These are phyloP conservation scores for Saccharomycopsis sp. DNA, from an alignment of 805 yeast genomes.

Conservation along the genomic window DNA sequence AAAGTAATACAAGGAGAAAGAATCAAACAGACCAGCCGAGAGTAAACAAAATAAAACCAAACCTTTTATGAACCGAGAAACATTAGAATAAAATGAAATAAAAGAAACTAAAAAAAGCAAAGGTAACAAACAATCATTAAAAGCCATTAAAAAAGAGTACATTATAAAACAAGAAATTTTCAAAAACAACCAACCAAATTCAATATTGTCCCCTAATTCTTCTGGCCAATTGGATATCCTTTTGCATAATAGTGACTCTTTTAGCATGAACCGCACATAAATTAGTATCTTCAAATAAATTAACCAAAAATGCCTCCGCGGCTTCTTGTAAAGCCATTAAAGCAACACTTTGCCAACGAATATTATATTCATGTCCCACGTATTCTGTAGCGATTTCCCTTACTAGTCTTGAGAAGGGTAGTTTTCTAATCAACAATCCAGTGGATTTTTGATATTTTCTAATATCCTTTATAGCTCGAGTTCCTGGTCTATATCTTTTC, in stretches of 20 bases:
- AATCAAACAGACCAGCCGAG: too few relatives aligned
- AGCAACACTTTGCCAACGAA: slow-evolving; percentile 75
- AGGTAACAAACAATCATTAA: background rate
- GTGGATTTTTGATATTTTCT: slow-evolving; percentile 58
- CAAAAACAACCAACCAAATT: background rate
- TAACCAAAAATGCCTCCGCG: slow-evolving; percentile 65
- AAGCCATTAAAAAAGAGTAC: background rate
- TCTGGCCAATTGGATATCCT: slow-evolving; percentile 72
- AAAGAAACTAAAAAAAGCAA: background rate
- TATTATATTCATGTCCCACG: slow-evolving; percentile 41
- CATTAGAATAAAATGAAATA: background rate
- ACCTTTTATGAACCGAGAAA: too few relatives aligned
- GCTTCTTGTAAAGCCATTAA: slow-evolving; percentile 74
- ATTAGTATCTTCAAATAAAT: slow-evolving; percentile 68
- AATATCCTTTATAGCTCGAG: slow-evolving; percentile 57
- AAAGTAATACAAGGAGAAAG: too few relatives aligned
- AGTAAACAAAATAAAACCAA: too few relatives aligned
- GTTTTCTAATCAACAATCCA: slow-evolving; percentile 54
- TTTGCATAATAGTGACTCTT: slow-evolving; percentile 78
- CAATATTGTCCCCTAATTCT: slow-evolving; percentile 46
- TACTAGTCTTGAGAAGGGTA: slow-evolving; percentile 71
- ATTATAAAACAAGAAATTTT: too few relatives aligned
- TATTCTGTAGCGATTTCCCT: slow-evolving; percentile 55
- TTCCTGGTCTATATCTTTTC: slow-evolving; percentile 50
- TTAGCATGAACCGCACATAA: slow-evolving; percentile 71